Conservation (phyloP, 78 protist species). For the Dictyostelium capitatum region DNA sequence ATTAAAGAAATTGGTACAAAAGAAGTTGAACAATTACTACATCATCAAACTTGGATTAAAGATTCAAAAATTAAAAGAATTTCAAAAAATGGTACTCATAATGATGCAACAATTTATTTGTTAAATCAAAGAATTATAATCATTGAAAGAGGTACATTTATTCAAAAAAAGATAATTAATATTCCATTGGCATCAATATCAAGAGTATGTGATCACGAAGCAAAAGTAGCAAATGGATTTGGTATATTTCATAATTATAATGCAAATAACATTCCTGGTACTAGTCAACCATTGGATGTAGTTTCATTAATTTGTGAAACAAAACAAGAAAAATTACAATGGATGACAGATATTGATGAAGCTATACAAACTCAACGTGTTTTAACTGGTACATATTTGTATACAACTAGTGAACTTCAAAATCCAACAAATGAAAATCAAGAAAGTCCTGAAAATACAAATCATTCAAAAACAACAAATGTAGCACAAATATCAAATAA, state of each 20-base stretch:
- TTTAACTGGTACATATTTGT: not conserved
- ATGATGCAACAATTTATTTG: not conserved
- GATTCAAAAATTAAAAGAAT: constrained; percentile 26
- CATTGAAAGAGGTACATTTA: not conserved
- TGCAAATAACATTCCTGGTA: not conserved
- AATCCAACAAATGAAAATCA: too few species aligned
- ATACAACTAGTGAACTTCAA: not conserved
- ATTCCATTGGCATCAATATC: not conserved
- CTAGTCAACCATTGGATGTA: not conserved
- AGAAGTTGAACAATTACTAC: constrained; percentile 30
- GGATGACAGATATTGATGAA: constrained; percentile 68
- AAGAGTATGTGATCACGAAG: not conserved
- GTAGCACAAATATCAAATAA: too few species aligned
- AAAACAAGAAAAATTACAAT: constrained; percentile 17
- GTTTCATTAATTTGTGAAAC: constrained; percentile 13
- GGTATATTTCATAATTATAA: not conserved
- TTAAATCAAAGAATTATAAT: constrained; percentile 35
- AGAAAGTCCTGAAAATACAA: too few species aligned
- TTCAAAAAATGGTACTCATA: not conserved
- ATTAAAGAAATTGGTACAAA: constrained; percentile 37
- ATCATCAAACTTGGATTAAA: constrained; percentile 8
- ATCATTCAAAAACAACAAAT: too few species aligned
- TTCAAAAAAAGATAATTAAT: not conserved
- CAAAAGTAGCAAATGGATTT: not conserved
- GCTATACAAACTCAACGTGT: constrained; percentile 24